phyloP scores from a whole-genome alignment of 169 alveolate genomes.

The Theileria luwenshuni region DNA sequence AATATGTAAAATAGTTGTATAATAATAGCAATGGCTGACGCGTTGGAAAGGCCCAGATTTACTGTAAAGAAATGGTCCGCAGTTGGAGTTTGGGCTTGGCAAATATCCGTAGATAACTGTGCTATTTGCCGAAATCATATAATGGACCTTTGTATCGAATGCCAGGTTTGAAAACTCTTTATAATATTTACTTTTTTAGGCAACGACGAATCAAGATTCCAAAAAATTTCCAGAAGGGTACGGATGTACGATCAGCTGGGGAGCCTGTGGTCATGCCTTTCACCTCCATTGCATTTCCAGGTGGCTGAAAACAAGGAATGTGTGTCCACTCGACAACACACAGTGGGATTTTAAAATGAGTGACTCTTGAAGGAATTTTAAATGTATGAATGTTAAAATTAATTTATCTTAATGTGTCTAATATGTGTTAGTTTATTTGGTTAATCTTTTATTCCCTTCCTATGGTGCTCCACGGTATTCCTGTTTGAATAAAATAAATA shows the following conservation, averaged over 20 bases:
- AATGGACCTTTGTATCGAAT: constrained; percentile 97
- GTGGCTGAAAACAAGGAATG: constrained; percentile 97
- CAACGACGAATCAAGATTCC: constrained; percentile 49
- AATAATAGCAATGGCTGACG: constrained; percentile 4
- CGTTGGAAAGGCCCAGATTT: constrained; percentile 52
- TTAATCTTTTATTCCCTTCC: neutral
- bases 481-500: too few species aligned
- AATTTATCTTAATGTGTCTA: neutral
- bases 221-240: constrained; percentile 73
- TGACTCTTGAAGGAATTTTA: neutral
- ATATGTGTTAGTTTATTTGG: neutral
- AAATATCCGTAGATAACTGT: constrained; percentile 97
- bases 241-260: constrained; percentile 99
- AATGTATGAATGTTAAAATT: neutral
- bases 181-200: constrained; percentile 19
- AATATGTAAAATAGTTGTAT: neutral
- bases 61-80: constrained; percentile 94
- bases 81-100: constrained; percentile 99
- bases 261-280: constrained; percentile 98
- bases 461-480: neutral
- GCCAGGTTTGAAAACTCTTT: constrained; percentile 90
- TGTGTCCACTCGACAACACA: constrained; percentile 96
- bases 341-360: constrained; percentile 87
- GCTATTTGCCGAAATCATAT: constrained; percentile 98
- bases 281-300: constrained; percentile 98